Evolutionary conservation across 331 rosid species (phyloP), one percentile per base, ranked within the genome.

Genomic region (Prunus yedoensis): DNA sequence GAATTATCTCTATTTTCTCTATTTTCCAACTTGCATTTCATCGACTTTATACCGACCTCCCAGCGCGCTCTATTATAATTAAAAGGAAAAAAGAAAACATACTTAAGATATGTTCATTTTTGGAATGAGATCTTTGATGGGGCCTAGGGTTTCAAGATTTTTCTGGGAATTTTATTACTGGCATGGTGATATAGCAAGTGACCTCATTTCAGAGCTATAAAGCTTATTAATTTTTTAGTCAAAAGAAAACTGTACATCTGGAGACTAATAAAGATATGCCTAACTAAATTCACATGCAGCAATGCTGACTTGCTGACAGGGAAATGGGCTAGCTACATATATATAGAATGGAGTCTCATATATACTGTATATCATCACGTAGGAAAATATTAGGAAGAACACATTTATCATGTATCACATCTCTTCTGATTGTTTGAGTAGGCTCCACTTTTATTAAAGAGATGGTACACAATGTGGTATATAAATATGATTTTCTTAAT

Each of bases 91-190:
- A 4, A 13, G 11, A 21, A 57, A 10, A 21, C 28, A 1, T n/a
- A 10, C 21, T n/a, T n/a, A 10, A 20, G 4, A 10, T 11, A 30
- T 60, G 75, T 74, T 78, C 11, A 70, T 53, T 53, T 66, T 2
- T 5, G 21, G 46, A 66, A 72, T 41, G 61, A 79, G 66, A 71
- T 71, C 63, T 60, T 28, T 52, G 17, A 20, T 60, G 75, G 74
- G 75, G 72, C 73, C 77, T 23, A 72, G 76, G 45, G 78, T 28
- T 66, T 51, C 74, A 66, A 66, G 79, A 76, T 76, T 76, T 66
- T 66, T 30, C 56, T 38, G 43, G 2, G 11, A 17, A 4, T 51
- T 57, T 50, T 32, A 8, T 21, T 62, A 68, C 66, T 20, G 30
- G 46, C 46, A 53, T 60, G 70, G 69, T 79, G 79, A 67, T 18